These are phyloP conservation scores for Fusarium sp. DNA, from an alignment of 2,329 filamentous ascomycete genomes.

Conservation along the genomic window DNA sequence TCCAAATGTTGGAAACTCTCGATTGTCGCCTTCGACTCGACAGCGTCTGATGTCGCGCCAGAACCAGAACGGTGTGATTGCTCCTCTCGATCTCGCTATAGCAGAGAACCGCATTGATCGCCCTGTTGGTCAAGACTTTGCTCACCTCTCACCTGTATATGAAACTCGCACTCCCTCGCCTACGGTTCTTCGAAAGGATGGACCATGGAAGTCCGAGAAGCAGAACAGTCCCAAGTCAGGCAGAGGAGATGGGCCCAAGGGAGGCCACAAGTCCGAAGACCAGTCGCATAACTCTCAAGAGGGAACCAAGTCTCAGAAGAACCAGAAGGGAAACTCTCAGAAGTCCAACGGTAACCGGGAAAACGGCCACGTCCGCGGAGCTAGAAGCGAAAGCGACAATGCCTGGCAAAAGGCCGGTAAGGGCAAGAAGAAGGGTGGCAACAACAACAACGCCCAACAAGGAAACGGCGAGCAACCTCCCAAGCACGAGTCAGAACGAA, in stretches of 20 bases:
- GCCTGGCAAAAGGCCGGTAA: constrained; percentile 72
- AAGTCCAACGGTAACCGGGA: constrained; percentile 59
- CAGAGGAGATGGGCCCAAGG: constrained; percentile 38
- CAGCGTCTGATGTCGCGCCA: constrained; percentile 56
- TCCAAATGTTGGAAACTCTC: constrained; percentile 45
- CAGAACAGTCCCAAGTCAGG: constrained; percentile 36
- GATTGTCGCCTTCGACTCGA: constrained; percentile 51
- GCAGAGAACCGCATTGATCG: constrained; percentile 56
- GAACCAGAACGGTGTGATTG: constrained; percentile 62
- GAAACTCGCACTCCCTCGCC: constrained; percentile 80
- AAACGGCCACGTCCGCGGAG: constrained; percentile 65
- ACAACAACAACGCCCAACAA: constrained; percentile 52
- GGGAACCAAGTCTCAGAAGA: constrained; percentile 42
- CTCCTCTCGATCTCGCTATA: constrained; percentile 67
- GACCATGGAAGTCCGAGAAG: constrained; percentile 47
- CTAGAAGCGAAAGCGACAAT: constrained; percentile 66
- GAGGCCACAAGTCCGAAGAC: constrained; percentile 42
- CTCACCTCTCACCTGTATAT: constrained; percentile 77
- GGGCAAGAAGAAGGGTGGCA: constrained; percentile 57
- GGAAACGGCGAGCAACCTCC: constrained; percentile 65
- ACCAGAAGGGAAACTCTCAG: constrained; percentile 45
- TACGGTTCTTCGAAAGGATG: constrained; percentile 67
- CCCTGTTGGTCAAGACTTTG: constrained; percentile 54
- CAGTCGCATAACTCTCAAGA: constrained; percentile 47
- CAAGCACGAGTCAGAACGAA: constrained; percentile 70